Evolutionary conservation across 805 yeast species (phyloP).

Genomic region (Candida alai): DNA sequence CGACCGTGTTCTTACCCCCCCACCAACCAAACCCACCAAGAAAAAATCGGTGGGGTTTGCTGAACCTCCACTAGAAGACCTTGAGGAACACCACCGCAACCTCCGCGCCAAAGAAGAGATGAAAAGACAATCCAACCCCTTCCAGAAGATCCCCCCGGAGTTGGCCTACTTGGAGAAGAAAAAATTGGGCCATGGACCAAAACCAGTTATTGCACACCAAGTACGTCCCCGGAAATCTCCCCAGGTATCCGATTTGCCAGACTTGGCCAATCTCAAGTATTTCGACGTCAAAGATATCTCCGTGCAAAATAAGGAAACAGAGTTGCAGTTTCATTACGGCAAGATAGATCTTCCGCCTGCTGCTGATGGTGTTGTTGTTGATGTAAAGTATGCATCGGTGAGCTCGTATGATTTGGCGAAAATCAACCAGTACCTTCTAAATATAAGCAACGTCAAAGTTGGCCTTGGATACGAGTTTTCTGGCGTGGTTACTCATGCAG

Average conservation of each 20-base stretch:
- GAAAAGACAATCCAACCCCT: constrained; percentile 25
- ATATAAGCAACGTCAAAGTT: constrained; percentile 49
- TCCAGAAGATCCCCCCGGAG: constrained; percentile 41
- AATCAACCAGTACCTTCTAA: constrained; percentile 49
- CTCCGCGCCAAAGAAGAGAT: constrained; percentile 25
- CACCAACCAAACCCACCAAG: not conserved
- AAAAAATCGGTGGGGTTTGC: constrained; percentile 39
- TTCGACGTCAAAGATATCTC: constrained; percentile 50
- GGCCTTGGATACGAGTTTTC: constrained; percentile 72
- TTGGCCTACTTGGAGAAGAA: constrained; percentile 32
- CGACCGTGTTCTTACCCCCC: not conserved
- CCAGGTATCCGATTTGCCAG: constrained; percentile 7
- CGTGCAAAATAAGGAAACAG: constrained; percentile 39
- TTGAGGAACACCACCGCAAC: constrained; percentile 31
- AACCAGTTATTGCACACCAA: constrained; percentile 7
- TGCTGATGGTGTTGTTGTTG: constrained; percentile 48
- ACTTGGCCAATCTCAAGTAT: constrained; percentile 45
- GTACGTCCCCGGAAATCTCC: not conserved
- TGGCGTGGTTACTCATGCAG: constrained; percentile 57
- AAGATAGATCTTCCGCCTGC: constrained; percentile 48
- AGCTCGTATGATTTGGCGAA: constrained; percentile 66
- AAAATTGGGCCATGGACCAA: constrained; percentile 22
- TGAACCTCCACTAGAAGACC: constrained; percentile 32
- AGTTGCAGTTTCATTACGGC: constrained; percentile 51
- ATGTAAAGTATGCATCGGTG: constrained; percentile 55